These are phyloP conservation scores for Mrakia blollopis DNA, from an alignment of 768 basidiomycete genomes.

Conservation along the genomic window DNA sequence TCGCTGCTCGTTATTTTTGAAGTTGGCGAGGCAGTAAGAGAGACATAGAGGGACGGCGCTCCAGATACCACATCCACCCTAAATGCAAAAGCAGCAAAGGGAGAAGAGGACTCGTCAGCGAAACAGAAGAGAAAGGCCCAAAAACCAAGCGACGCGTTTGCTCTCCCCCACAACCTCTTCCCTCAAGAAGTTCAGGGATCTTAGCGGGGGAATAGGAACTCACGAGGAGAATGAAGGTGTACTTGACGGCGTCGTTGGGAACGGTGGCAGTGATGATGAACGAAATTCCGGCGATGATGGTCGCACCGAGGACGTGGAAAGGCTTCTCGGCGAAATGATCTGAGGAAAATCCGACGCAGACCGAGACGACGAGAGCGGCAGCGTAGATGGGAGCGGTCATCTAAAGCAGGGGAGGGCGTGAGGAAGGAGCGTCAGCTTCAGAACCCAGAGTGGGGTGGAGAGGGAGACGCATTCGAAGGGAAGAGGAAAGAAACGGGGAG, in stretches of 20 bases:
- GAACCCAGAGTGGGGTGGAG: no score
- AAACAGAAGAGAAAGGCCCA: no score
- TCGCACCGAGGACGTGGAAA: slow-evolving; percentile 38
- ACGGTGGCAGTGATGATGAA: slow-evolving; percentile 41
- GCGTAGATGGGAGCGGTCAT: slow-evolving; percentile 41
- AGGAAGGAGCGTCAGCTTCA: no score
- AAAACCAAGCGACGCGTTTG: no score
- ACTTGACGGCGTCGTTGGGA: slow-evolving; percentile 34
- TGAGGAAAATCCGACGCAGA: slow-evolving; percentile 37
- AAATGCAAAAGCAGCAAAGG: slow-evolving; percentile 37
- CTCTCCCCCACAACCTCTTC: no score
- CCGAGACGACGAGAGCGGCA: slow-evolving; percentile 40
- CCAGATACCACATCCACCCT: slow-evolving; percentile 44
- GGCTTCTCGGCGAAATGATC: slow-evolving; percentile 41
- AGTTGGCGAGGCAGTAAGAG: slow-evolving; percentile 42
- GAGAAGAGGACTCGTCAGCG: no score
- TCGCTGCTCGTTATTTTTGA: slow-evolving; percentile 41
- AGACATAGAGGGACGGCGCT: slow-evolving; percentile 42
- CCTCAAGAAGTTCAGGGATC: no score
- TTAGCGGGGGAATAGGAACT: neutral
- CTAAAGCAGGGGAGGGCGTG: no score
- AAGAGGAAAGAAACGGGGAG: no score
- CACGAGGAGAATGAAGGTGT: neutral
- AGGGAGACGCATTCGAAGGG: no score
- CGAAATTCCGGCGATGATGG: slow-evolving; percentile 32